Conservation (phyloP, 805 yeast genomes). For the Vanderwaltozyma polyspora region DNA sequence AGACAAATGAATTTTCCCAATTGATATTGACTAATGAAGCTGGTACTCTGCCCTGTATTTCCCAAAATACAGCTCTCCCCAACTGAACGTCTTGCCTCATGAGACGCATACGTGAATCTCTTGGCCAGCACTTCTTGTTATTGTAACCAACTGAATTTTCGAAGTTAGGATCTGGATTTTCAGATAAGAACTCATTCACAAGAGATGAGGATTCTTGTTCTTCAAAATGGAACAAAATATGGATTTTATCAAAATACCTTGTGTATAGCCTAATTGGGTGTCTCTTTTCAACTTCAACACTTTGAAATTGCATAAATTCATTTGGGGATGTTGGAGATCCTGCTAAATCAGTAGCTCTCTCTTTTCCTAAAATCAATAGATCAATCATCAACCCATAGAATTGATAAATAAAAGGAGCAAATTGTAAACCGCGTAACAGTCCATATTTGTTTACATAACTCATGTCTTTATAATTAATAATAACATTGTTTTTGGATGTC, state of each 20-base stretch:
- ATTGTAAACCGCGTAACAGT: constrained; percentile 76
- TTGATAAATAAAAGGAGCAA: constrained; percentile 81
- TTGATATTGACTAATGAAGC: constrained; percentile 54
- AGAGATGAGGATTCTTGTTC: constrained; percentile 66
- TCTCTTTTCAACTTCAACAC: constrained; percentile 42
- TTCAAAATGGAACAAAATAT: constrained; percentile 65
- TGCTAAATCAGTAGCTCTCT: constrained; percentile 79
- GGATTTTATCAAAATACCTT: constrained; percentile 74
- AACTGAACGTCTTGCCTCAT: constrained; percentile 85
- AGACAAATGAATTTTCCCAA: constrained; percentile 75
- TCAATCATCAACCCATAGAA: constrained; percentile 83
- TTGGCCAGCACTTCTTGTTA: constrained; percentile 90
- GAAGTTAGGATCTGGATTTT: constrained; percentile 87
- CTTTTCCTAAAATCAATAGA: constrained; percentile 69
- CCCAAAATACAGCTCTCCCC: constrained; percentile 91
- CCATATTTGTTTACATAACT: constrained; percentile 85
- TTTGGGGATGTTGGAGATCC: constrained; percentile 66
- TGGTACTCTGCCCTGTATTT: constrained; percentile 70
- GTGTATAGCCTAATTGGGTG: constrained; percentile 76
- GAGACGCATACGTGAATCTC: constrained; percentile 80
- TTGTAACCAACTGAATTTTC: constrained; percentile 78
- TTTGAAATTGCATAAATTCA: constrained; percentile 63
- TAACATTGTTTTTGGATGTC: constrained; percentile 79
- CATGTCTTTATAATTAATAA: constrained; percentile 86
- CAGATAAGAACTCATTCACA: constrained; percentile 62